Percentiles rank a stretch among this genome's conserved stretches.
These are phyloP conservation scores for Stagonosporopsis chrysanthemi DNA, from an alignment of 2,329 filamentous ascomycete genomes.

Conservation along the genomic window DNA sequence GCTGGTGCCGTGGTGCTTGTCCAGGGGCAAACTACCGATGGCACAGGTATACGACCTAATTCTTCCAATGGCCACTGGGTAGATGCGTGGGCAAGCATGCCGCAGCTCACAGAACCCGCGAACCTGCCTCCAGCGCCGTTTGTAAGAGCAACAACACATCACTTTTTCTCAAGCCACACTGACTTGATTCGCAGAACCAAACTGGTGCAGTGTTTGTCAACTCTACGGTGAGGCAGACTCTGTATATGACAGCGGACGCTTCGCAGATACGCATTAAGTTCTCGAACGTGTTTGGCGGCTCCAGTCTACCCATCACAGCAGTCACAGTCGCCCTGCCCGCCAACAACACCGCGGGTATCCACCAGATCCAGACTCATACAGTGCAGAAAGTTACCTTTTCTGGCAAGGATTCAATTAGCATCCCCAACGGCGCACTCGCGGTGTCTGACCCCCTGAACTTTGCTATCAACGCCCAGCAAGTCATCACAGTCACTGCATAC, in stretches of 20 bases:
- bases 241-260: conserved; percentile 66
- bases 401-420: conserved; percentile 59
- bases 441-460: conserved; percentile 70
- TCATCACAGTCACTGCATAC: conserved; percentile 67
- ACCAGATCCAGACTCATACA: conserved; percentile 61
- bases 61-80: conserved; percentile 61
- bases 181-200: conserved; percentile 55
- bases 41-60: conserved; percentile 7
- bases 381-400: conserved; percentile 66
- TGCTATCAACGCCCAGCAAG: conserved; percentile 58
- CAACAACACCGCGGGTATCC: conserved; percentile 62
- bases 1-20: conserved; percentile 5
- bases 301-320: conserved; percentile 66
- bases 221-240: conserved; percentile 70
- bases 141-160: conserved; percentile 25
- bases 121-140: conserved; percentile 70
- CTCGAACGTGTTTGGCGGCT: conserved; percentile 70
- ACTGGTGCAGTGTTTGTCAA: conserved; percentile 64
- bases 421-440: conserved; percentile 63
- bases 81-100: conserved; percentile 71
- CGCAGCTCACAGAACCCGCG: conserved; percentile 67
- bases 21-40: neutral
- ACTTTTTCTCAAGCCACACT: neutral
- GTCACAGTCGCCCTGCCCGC: conserved; percentile 65
- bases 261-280: conserved; percentile 67